phyloP scores from a whole-genome alignment of 148 eudicot species.

The Rhododendron henanense region DNA sequence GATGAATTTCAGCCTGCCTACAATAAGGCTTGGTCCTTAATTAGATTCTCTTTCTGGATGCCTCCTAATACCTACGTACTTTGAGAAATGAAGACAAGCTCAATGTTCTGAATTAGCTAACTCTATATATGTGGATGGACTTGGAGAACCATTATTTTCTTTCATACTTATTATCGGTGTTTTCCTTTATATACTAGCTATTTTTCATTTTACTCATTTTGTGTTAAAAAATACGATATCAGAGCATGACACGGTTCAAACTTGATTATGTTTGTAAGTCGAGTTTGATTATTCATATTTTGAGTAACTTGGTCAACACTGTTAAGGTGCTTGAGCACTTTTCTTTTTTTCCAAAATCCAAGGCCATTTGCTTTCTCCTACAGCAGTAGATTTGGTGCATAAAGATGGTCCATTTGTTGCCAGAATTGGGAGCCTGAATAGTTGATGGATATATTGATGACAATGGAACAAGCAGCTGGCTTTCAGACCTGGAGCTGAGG shows the following conservation, averaged over 20 bases:
- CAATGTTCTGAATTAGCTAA: neutral
- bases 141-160: too few species aligned
- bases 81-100: neutral
- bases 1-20: neutral
- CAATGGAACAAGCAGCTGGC: constrained; percentile 27
- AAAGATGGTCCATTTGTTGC: constrained; percentile 29
- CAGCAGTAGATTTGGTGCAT: constrained; percentile 45
- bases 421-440: constrained; percentile 27
- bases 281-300: neutral
- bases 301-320: neutral
- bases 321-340: neutral
- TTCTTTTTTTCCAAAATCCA: neutral
- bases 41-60: too few species aligned
- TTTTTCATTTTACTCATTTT: neutral
- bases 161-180: neutral
- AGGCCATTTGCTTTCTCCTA: constrained; percentile 5
- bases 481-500: constrained; percentile 27
- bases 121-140: too few species aligned
- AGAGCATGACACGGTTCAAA: neutral
- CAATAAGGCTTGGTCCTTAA: too few species aligned
- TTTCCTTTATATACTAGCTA: neutral
- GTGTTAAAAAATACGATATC: neutral
- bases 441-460: constrained; percentile 22
- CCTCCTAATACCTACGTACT: neutral
- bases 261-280: neutral